Base-by-base conservation (phyloP, 1,284 basidiomycete genomes). In the Pyrrhoderma noxium region DNA sequence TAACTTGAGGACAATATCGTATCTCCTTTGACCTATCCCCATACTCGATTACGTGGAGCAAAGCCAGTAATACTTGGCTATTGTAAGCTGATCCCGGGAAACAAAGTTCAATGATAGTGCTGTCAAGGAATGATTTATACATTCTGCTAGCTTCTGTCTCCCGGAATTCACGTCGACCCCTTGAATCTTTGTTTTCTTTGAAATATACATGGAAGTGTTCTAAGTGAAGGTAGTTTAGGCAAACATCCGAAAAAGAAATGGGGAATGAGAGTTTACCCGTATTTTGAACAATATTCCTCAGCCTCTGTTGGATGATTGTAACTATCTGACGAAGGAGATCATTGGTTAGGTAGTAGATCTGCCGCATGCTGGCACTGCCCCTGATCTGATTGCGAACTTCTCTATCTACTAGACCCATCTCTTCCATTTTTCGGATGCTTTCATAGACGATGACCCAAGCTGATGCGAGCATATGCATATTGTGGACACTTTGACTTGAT, bases 31-130 rank as follows among this genome's bases (percentile, higher is more conserved):
- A 83, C 7, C 79, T 73, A 63, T 89, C 86, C 16, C 80, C 74
- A 31, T 31, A 31, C 14, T 83, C 69, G 8, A 82, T 80, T 40
- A 88, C 82, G 50, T 75, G 75, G 23, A 89, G 69, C 36, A 86
- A 75, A 51, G 77, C 70, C 57, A 79, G 79, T 21, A 89, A 61
- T 37, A 87, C 69, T 45, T 72, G 70, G 59, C 75, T 77, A 1
- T 85, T 82, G 62, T 83, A 84, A 0, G 70, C 68, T 1, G 80
- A 79, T 41, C 70, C 65, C 3, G 86, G 86, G 55, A 89, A 80
- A 60, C 81, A 85, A 2, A 89, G 65, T 61, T 89, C 87, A 54
- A 89, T 76, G 55, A 89, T 75, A 52, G 89, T 84, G 1, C 84
- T 86, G 62, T 89, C 87, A 40, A 89, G 63, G 67, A 86, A 89